Evolutionary conservation across 331 rosid species (phyloP), one percentile per base, ranked within the genome.

Genomic region (Pyracantha coccinea): DNA sequence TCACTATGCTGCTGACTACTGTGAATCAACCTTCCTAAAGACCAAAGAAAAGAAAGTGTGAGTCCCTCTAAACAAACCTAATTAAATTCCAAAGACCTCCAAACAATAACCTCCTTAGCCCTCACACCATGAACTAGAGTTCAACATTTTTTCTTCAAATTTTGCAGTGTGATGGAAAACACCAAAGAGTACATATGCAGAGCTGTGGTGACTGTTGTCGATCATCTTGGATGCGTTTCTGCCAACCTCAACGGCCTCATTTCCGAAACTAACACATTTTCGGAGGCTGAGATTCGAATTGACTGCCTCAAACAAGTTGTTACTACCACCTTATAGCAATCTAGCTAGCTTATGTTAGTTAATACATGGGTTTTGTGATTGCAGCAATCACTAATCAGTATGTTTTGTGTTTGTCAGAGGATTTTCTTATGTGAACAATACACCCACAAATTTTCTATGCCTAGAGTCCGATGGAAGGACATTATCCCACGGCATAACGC

Each of bases 141-240:
- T 25, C 13, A 27, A 11, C 13, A 32, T 75, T 59, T 61, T 6
- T 2, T 0, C 1, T 5, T 23, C 2, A 21, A 11, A 19, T 67
- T 4, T 58, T 73, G 78, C 87, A 94, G 99, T 27, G 96, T 82
- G 62, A 41, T 92, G 80, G 96, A 86, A 19, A 90, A 83, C 52
- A 92, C 99, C 71, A 92, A 83, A 78, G 96, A 88, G 74, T 94
- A 94, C 55, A n/a, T 90, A 63, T 92, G 96, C 86, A 82, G 85
- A 67, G 90, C 96, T 1, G 77, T 90, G 83, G 90, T 94, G 5
- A 86, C 93, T 23, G 88, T 90, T 29, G 88, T 94, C 74, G 98
- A 90, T 79, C 98, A 94, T 88, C 89, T 94, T 64, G 97, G 97
- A 69, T 84, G 84, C 23, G 96, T 92, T 71, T 92, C 99, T 4